phyloP scores from a whole-genome alignment of 2,329 filamentous ascomycete genomes.

The Cladosporium colombiae region DNA sequence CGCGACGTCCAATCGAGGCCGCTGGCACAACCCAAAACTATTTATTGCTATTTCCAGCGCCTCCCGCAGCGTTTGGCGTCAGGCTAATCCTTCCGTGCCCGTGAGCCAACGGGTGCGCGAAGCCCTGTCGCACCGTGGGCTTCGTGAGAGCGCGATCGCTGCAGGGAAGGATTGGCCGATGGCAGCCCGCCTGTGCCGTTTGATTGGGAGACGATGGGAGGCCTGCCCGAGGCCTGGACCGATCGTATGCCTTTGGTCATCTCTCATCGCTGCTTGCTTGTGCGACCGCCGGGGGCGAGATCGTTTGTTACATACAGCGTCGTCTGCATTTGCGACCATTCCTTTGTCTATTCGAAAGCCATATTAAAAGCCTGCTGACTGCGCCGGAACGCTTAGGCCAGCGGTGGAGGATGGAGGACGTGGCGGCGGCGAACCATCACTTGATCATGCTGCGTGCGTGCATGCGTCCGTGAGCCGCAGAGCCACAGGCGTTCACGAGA shows the following conservation, averaged over 20 bases:
- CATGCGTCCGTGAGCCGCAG: slow-evolving; percentile 3
- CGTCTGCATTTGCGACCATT: background rate
- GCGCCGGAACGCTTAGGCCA: background rate
- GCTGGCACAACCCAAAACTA: slow-evolving; percentile 12
- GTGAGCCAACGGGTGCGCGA: background rate
- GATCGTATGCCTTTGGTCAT: background rate
- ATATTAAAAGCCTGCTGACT: background rate
- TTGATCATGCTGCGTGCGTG: slow-evolving; percentile 4
- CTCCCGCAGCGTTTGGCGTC: slow-evolving; percentile 17
- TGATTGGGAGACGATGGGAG: background rate
- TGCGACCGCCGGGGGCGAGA: background rate
- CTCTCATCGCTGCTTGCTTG: background rate
- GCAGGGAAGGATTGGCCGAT: slow-evolving; percentile 16
- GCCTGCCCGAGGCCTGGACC: slow-evolving; percentile 10
- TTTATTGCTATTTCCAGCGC: slow-evolving; percentile 12
- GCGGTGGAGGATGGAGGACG: background rate
- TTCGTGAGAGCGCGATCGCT: background rate
- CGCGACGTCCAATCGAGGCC: slow-evolving; percentile 2
- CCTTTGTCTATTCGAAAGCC: slow-evolving; percentile 1
- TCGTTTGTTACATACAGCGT: background rate
- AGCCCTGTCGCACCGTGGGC: slow-evolving; percentile 4
- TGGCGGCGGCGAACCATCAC: slow-evolving; percentile 5
- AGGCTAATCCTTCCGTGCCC: slow-evolving; percentile 18
- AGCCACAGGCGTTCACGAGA: background rate
- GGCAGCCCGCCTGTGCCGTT: background rate